Evolutionary conservation across 768 basidiomycete genomes (phyloP).

Genomic region (Leccinum disarticulatum): DNA sequence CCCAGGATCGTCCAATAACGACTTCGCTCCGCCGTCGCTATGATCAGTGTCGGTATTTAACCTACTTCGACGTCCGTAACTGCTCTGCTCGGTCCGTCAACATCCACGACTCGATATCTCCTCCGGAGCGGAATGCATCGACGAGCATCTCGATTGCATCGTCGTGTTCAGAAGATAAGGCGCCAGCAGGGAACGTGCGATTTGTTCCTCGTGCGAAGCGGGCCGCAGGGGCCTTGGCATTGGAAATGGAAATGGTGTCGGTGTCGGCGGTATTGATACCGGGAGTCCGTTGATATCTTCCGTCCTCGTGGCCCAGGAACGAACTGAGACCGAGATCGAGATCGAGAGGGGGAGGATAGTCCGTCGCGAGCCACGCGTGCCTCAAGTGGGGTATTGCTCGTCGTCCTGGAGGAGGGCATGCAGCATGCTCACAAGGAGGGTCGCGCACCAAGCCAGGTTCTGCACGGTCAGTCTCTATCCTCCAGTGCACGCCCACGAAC

Average conservation of each 20-base stretch:
- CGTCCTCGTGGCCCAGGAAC: background rate
- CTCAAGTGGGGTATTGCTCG: slow-evolving; percentile 27
- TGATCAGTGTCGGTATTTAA: slow-evolving; percentile 19
- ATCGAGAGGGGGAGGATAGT: slow-evolving; percentile 41
- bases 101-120: slow-evolving; percentile 41
- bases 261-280: background rate
- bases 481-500: slow-evolving; percentile 57
- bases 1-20: slow-evolving; percentile 47
- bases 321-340: background rate
- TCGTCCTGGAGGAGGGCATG: slow-evolving; percentile 33
- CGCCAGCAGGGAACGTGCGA: slow-evolving; percentile 45
- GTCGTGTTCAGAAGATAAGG: slow-evolving; percentile 42
- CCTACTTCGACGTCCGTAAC: slow-evolving; percentile 24
- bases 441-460: slow-evolving; percentile 48
- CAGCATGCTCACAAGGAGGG: slow-evolving; percentile 47
- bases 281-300: background rate
- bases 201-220: slow-evolving; percentile 19
- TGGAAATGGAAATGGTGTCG: background rate
- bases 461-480: slow-evolving; percentile 50
- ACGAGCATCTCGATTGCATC: slow-evolving; percentile 45
- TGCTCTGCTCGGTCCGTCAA: slow-evolving; percentile 46
- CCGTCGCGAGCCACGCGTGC: slow-evolving; percentile 57
- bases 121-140: slow-evolving; percentile 42
- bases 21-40: too few relatives aligned
- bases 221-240: background rate